phyloP scores from a whole-genome alignment of 208 protist species.

The Leishmania aethiopica region DNA sequence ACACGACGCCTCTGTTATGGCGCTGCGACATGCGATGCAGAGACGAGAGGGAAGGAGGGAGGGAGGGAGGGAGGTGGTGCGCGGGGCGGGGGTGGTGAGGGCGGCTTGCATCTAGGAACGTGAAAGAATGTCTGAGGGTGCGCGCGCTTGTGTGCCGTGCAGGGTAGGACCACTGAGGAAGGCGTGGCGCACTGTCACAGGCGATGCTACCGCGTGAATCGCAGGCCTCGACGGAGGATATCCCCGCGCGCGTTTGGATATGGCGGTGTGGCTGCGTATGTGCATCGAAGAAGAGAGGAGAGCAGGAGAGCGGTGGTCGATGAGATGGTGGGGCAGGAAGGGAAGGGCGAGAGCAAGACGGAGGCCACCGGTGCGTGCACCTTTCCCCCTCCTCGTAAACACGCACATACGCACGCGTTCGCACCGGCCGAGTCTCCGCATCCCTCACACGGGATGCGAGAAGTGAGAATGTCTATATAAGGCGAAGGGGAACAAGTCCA shows the following conservation, averaged over 20 bases:
- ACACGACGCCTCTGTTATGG: background rate
- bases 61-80: background rate
- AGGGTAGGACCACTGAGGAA: background rate
- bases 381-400: background rate
- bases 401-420: background rate
- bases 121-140: background rate
- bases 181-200: background rate
- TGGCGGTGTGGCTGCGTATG: background rate
- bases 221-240: too few species aligned
- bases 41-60: background rate
- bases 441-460: background rate
- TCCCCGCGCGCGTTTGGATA: background rate
- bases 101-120: background rate
- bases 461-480: background rate
- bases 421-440: background rate
- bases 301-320: background rate
- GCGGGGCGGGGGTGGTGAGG: background rate
- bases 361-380: background rate
- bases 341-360: background rate
- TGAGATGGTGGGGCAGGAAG: background rate
- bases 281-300: background rate
- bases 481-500: background rate
- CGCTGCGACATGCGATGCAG: conserved; percentile 1
- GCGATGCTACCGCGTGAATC: background rate
- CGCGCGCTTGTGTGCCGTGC: background rate